These are phyloP conservation scores for Solanum pimpinellifolium DNA, from an alignment of 257 asterid species.

Conservation along the genomic window DNA sequence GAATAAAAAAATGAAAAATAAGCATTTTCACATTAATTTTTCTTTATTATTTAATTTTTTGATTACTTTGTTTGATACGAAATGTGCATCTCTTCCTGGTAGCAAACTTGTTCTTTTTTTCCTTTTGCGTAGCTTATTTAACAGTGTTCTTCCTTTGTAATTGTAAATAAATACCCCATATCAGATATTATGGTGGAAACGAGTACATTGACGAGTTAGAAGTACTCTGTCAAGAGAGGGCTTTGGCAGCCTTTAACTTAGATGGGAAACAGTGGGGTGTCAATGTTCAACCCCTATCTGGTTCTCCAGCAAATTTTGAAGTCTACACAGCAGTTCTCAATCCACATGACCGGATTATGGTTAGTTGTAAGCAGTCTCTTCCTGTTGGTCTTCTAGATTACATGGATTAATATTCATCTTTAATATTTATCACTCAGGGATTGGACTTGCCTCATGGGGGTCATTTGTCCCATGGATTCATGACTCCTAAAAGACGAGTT, in stretches of 20 bases:
- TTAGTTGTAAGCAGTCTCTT: slow-evolving; percentile 3
- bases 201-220: slow-evolving; percentile 86
- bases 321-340: slow-evolving; percentile 87
- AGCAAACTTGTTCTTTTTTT: background rate
- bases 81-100: background rate
- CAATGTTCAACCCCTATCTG: slow-evolving; percentile 89
- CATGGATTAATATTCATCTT: background rate
- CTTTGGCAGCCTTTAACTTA: slow-evolving; percentile 80
- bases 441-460: slow-evolving; percentile 98
- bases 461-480: slow-evolving; percentile 91
- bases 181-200: slow-evolving; percentile 90
- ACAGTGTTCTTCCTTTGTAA: background rate
- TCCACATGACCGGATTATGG: slow-evolving; percentile 95
- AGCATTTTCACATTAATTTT: background rate
- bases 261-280: slow-evolving; percentile 81
- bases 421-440: slow-evolving; percentile 36
- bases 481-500: slow-evolving; percentile 90
- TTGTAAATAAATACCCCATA: background rate
- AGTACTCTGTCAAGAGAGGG: slow-evolving; percentile 85
- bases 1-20: background rate
- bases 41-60: background rate
- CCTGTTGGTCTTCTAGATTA: background rate
- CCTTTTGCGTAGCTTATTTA: background rate
- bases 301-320: slow-evolving; percentile 96
- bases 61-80: background rate